Conservation (phyloP, 257 asterid genomes). For the Solanum virginianum region DNA sequence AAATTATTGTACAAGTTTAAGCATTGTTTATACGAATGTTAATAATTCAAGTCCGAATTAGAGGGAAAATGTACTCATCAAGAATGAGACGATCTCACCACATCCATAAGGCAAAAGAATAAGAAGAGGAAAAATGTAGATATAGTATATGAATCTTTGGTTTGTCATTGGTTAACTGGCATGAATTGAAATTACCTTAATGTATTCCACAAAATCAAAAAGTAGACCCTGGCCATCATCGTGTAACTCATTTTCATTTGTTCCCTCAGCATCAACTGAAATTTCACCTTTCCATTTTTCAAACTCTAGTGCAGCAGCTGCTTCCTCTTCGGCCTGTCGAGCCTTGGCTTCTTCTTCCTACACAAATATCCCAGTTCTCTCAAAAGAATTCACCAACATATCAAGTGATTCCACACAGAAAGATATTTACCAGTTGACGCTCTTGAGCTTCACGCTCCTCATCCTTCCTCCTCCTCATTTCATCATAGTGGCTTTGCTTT, state of each 20-base stretch:
- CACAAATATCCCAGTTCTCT: constrained; percentile 5
- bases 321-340: constrained; percentile 85
- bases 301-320: constrained; percentile 83
- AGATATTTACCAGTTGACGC: constrained; percentile 57
- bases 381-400: neutral
- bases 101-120: neutral
- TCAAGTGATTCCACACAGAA: neutral
- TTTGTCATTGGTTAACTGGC: neutral
- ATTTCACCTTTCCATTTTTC: constrained; percentile 94
- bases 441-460: constrained; percentile 97
- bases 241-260: constrained; percentile 73
- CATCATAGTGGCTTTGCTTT: constrained; percentile 86
- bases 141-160: neutral
- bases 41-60: neutral
- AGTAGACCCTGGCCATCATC: constrained; percentile 82
- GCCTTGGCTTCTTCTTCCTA: constrained; percentile 97
- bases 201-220: constrained; percentile 83
- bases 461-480: constrained; percentile 87
- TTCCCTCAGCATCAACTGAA: constrained; percentile 96
- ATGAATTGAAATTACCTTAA: constrained; percentile 44
- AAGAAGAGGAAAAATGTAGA: neutral
- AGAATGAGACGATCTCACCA: neutral
- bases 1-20: neutral
- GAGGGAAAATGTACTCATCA: neutral
- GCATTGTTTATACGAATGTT: neutral